These are phyloP conservation scores for Phytophthora meadii DNA, from an alignment of 352 stramenopile species.

Conservation along the genomic window DNA sequence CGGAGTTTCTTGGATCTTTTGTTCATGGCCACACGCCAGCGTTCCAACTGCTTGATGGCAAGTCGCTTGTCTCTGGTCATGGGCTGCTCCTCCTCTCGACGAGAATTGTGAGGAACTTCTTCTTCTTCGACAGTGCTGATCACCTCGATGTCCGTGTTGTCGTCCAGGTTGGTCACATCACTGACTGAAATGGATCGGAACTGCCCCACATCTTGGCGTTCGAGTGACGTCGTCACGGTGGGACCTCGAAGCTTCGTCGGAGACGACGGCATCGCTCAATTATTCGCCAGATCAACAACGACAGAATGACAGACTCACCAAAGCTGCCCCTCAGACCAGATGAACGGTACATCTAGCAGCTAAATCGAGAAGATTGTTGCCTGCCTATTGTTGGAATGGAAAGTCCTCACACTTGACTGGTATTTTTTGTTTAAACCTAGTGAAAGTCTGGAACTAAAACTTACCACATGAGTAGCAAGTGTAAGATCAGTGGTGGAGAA, in stretches of 20 bases:
- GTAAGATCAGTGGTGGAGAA: constrained; percentile 1
- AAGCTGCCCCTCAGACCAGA: constrained; percentile 7
- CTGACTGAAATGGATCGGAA: constrained; percentile 39
- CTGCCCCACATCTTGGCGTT: constrained; percentile 13
- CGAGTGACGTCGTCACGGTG: constrained; percentile 20
- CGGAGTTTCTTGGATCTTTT: constrained; percentile 26
- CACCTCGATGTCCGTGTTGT: constrained; percentile 37
- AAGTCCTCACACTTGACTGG: neutral
- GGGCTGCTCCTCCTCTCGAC: constrained; percentile 36
- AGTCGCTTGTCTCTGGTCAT: constrained; percentile 47
- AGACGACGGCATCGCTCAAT: constrained; percentile 22
- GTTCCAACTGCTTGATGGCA: constrained; percentile 47
- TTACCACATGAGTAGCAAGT: constrained; percentile 13
- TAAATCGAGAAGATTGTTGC: constrained; percentile 3
- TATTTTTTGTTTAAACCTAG: neutral
- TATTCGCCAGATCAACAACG: no score
- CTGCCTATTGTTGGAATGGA: constrained; percentile 13
- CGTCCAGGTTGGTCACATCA: constrained; percentile 29
- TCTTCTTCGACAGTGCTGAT: constrained; percentile 27
- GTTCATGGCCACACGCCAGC: constrained; percentile 44
- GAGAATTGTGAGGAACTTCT: constrained; percentile 10
- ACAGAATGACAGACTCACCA: neutral
- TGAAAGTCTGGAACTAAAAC: neutral
- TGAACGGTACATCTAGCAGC: constrained; percentile 10
- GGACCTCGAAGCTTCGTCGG: constrained; percentile 37